Conservation (phyloP, 371 early-diverging fungal genomes). For the Mucor mucedo region DNA sequence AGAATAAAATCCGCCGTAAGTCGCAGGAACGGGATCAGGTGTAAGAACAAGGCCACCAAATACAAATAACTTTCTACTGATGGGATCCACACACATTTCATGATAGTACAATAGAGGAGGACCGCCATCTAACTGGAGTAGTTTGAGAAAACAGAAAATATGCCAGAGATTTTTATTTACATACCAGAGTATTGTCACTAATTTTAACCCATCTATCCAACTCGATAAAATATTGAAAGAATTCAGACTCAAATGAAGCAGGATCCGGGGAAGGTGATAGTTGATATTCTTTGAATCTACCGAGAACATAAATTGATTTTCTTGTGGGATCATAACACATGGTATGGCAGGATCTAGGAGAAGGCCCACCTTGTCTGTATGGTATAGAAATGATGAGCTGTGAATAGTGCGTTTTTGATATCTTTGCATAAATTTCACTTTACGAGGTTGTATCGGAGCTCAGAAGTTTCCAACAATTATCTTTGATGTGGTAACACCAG, state of each 20-base stretch:
- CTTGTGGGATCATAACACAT: slow-evolving; percentile 83
- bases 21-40: slow-evolving; percentile 60
- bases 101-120: slow-evolving; percentile 93
- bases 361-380: slow-evolving; percentile 82
- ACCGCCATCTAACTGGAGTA: slow-evolving; percentile 67
- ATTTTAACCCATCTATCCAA: slow-evolving; percentile 75
- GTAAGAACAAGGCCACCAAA: slow-evolving; percentile 88
- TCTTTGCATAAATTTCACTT: slow-evolving; percentile 4
- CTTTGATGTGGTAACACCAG: slow-evolving; percentile 78
- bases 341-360: slow-evolving; percentile 92
- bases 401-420: neutral
- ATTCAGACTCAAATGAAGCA: slow-evolving; percentile 71
- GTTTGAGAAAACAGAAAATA: neutral
- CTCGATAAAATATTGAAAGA: slow-evolving; percentile 83
- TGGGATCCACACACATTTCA: slow-evolving; percentile 91
- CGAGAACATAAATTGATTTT: slow-evolving; percentile 80
- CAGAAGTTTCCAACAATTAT: slow-evolving; percentile 77
- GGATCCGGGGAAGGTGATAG: slow-evolving; percentile 25
- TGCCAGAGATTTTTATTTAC: neutral
- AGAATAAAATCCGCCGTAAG: slow-evolving; percentile 87
- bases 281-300: slow-evolving; percentile 80
- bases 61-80: slow-evolving; percentile 74
- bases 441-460: slow-evolving; percentile 76
- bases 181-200: slow-evolving; percentile 75
- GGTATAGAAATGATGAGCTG: neutral